Percentiles rank a stretch among this genome's conserved stretches.
Conservation (phyloP, 495 filamentous ascomycete genomes). For the Eremomyces bilateralis region DNA sequence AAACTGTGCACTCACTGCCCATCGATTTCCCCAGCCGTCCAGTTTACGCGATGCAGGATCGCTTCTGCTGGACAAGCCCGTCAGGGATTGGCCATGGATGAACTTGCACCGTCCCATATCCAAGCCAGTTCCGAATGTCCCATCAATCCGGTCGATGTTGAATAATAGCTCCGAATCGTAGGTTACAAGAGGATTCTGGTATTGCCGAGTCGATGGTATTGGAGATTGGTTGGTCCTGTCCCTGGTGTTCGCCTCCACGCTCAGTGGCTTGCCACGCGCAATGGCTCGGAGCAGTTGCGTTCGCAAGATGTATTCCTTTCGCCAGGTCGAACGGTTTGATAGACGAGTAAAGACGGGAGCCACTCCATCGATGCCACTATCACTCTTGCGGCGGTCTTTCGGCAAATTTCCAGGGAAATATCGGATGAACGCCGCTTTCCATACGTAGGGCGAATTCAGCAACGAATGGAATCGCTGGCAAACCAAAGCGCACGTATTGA, state of each 20-base stretch:
- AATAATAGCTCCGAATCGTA: conserved; percentile 64
- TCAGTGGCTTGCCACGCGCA: conserved; percentile 49
- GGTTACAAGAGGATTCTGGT: conserved; percentile 38
- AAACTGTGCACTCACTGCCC: conserved; percentile 58
- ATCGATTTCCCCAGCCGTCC: conserved; percentile 65
- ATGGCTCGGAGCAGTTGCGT: conserved; percentile 69
- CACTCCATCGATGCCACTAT: conserved; percentile 23
- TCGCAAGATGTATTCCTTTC: conserved; percentile 74
- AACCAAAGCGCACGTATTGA: conserved; percentile 56
- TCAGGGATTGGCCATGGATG: conserved; percentile 60
- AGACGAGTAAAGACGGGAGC: conserved; percentile 46
- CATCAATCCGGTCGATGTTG: conserved; percentile 55
- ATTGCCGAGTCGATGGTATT: conserved; percentile 26
- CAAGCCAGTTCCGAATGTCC: conserved; percentile 34
- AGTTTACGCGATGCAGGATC: conserved; percentile 56
- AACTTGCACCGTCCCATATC: conserved; percentile 52
- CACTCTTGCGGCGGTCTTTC: conserved; percentile 11
- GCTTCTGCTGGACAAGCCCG: conserved; percentile 49
- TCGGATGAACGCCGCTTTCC: conserved; percentile 72
- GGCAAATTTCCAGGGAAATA: conserved; percentile 51
- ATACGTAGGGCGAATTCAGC: conserved; percentile 74
- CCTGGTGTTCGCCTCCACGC: conserved; percentile 27
- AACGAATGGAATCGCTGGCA: conserved; percentile 65
- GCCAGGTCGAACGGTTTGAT: conserved; percentile 64
- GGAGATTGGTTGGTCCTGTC: too few relatives aligned